A percentile compares a stretch with the other conserved stretches of the same genome.
Evolutionary conservation across 2,329 filamentous ascomycete genomes (phyloP).

Genomic region (Exserohilum turcica): DNA sequence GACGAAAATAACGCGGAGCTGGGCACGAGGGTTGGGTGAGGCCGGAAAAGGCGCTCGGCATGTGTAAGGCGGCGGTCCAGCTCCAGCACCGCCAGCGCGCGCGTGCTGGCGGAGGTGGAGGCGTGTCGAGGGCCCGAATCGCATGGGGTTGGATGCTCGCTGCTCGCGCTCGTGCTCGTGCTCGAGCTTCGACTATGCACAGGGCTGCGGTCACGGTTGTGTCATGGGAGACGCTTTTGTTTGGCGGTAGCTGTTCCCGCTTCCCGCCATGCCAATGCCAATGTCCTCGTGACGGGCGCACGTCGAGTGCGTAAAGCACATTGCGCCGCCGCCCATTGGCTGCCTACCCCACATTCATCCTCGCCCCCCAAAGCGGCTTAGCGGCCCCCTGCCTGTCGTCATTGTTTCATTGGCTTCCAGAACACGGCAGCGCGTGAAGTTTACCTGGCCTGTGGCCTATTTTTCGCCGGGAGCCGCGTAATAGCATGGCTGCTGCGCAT

Average conservation of each 20-base stretch:
- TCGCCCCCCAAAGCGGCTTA: slow-evolving; percentile 24
- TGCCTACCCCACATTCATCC: slow-evolving; percentile 20
- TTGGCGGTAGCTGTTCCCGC: background rate
- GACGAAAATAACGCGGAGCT: slow-evolving; percentile 40
- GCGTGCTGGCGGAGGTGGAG: slow-evolving; percentile 12
- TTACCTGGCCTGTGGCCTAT: slow-evolving; percentile 9
- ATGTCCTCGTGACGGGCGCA: slow-evolving; percentile 17
- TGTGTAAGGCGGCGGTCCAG: no score
- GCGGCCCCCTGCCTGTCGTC: slow-evolving; percentile 24
- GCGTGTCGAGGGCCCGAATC: background rate
- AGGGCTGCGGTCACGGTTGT: slow-evolving; percentile 15
- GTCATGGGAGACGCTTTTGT: slow-evolving; percentile 13
- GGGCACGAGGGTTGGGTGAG: slow-evolving; percentile 23
- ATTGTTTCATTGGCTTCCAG: slow-evolving; percentile 20
- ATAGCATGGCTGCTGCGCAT: no score
- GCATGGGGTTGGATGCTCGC: slow-evolving; percentile 11
- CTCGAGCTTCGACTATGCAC: background rate
- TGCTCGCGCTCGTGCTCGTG: no score
- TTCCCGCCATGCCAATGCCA: no score
- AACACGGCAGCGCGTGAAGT: slow-evolving; percentile 1
- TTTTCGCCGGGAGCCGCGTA: slow-evolving; percentile 5
- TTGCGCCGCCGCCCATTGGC: slow-evolving; percentile 18
- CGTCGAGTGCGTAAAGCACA: slow-evolving; percentile 5
- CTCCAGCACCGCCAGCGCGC: slow-evolving; percentile 8
- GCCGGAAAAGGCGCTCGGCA: slow-evolving; percentile 31